phyloP scores from a whole-genome alignment of 2,329 filamentous ascomycete species.

The Ophiocordyceps sinensis region DNA sequence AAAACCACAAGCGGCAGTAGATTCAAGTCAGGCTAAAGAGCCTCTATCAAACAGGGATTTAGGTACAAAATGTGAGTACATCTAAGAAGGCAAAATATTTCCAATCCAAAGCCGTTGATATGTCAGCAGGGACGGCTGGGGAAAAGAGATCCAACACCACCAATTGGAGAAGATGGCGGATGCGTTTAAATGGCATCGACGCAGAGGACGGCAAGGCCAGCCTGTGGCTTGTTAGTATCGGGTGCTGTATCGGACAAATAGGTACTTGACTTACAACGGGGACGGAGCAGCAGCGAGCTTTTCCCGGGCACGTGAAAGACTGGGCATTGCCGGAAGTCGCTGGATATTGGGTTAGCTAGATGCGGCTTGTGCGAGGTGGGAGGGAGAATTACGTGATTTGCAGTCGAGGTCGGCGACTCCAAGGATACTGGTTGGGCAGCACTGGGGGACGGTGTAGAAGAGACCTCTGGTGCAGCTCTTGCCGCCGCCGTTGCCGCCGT shows the following conservation, averaged over 20 bases:
- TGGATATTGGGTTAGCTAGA: background rate
- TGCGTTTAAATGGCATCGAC: background rate
- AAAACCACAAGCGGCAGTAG: too few species aligned
- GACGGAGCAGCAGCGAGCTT: background rate
- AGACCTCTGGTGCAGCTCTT: background rate
- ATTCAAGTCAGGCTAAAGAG: too few species aligned
- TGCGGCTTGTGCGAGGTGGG: background rate
- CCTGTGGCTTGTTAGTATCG: background rate
- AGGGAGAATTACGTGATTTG: background rate
- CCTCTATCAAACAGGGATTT: too few species aligned
- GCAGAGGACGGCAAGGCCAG: background rate
- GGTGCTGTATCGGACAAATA: too few species aligned
- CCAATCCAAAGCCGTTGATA: too few species aligned
- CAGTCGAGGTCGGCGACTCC: conserved; percentile 1
- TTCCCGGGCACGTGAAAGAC: background rate
- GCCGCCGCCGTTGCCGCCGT: background rate
- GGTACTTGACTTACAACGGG: background rate
- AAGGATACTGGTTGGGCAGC: background rate
- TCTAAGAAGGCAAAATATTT: too few species aligned
- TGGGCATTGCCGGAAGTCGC: background rate
- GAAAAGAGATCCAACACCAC: background rate
- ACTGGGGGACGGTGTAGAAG: background rate
- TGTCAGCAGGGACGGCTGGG: too few species aligned
- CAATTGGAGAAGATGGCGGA: too few species aligned
- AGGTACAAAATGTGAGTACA: too few species aligned